Base-by-base conservation (phyloP, 208 protist species). In the Hexamita inflata region DNA sequence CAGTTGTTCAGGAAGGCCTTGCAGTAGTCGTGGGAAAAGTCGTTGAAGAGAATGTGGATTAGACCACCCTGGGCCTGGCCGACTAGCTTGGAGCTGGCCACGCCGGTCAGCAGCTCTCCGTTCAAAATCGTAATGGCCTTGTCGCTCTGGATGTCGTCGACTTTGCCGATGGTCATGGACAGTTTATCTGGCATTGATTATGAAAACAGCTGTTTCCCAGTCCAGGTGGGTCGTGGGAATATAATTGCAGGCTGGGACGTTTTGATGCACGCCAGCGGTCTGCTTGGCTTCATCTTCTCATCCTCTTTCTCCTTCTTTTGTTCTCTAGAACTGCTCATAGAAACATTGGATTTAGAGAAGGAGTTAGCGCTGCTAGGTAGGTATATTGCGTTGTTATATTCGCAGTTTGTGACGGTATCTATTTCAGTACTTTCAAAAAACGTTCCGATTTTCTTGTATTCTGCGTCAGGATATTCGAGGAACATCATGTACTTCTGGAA, bases 171-270 rank as follows among this genome's bases (percentile, higher is more conserved):
- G n/a, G 4, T 9, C 11, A 49, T 45, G 38, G 2, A 45, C 4
- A 70, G 4, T 32, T 38, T 19, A 2, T 2, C n/a, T 28, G 64
- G 64, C 11, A 75, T 11, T 24, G 32, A 60, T 26, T 59, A 41
- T 58, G 91, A 95, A 79, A 98, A 95, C 30, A 98, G 73, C 85
- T 99, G 96, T 88, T 99, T 99, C 59, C 97, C 97, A 0, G 94
- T 98, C 96, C 96, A 99, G 13, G 98, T 80, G 35, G 87, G 88
- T 34, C 86, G 83, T 81, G 91, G 94, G 83, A 96, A 97, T 24
- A 98, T 78, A 60, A 99, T 96, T 38, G 94, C 93, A 11, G 97
- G 95, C 34, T 89, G 82, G 29, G 95, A 94, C 28, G 98, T 66
- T 9, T 82, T 24, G 28, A 78, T 80, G 35, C 15, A 30, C 13